Conservation (phyloP, 495 filamentous ascomycete genomes). For the Patellaria atrata region DNA sequence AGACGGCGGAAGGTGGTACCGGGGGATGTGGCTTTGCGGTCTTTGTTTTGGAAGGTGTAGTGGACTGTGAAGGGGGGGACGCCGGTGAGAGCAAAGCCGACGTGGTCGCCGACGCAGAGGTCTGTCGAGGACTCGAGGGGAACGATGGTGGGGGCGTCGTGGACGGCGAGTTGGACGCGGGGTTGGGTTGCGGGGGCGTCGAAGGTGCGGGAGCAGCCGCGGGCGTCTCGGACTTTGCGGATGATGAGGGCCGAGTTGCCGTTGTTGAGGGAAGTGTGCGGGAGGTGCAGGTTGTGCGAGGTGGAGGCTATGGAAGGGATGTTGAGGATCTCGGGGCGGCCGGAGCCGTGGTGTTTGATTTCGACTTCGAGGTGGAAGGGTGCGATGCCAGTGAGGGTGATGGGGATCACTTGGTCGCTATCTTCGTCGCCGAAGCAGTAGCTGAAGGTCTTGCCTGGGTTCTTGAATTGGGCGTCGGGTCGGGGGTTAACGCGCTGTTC, state of each 20-base stretch:
- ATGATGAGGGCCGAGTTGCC: constrained; percentile 78
- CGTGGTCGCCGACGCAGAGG: constrained; percentile 89
- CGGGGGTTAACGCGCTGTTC: constrained; percentile 70
- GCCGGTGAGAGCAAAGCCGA: constrained; percentile 80
- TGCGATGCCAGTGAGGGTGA: constrained; percentile 64
- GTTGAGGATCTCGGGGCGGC: constrained; percentile 62
- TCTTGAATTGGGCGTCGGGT: constrained; percentile 64
- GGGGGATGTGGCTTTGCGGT: constrained; percentile 61
- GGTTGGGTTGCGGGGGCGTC: constrained; percentile 41
- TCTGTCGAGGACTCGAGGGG: constrained; percentile 71
- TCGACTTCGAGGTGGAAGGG: constrained; percentile 83
- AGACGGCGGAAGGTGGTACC: constrained; percentile 77
- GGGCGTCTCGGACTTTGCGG: constrained; percentile 71
- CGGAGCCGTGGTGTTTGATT: constrained; percentile 75
- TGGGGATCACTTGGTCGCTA: constrained; percentile 71
- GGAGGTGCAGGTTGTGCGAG: constrained; percentile 65
- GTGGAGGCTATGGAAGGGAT: constrained; percentile 62
- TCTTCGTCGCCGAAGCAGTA: constrained; percentile 77
- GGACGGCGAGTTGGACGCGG: constrained; percentile 73
- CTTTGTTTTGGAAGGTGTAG: constrained; percentile 68
- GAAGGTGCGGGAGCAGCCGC: constrained; percentile 62
- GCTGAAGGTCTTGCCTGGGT: constrained; percentile 86
- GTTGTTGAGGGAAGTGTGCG: constrained; percentile 62
- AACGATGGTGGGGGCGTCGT: constrained; percentile 80
- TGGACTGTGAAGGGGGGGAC: constrained; percentile 81